These are phyloP conservation scores for Gaertneriomyces semiglobifer DNA, from an alignment of 192 early-diverging fungal genomes.

Conservation along the genomic window DNA sequence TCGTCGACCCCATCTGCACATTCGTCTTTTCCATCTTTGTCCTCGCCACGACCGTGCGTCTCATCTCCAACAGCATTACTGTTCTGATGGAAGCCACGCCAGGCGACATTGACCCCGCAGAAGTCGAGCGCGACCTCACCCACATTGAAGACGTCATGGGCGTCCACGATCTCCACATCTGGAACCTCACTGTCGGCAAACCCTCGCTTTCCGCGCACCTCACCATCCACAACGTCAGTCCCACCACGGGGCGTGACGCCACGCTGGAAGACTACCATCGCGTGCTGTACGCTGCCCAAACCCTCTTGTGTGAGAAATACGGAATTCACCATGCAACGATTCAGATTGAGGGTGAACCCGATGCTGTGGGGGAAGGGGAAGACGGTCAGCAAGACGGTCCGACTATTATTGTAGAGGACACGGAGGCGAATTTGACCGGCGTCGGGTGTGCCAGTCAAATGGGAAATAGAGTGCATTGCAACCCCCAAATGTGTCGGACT, in stretches of 20 bases:
- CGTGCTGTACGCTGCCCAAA: constrained; percentile 41
- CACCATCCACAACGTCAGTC: constrained; percentile 13
- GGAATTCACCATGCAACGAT: constrained; percentile 53
- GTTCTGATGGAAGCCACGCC: constrained; percentile 74
- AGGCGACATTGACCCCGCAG: constrained; percentile 42
- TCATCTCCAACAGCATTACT: constrained; percentile 60
- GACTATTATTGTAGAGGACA: neutral
- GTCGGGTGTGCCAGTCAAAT: neutral
- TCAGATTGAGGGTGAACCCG: constrained; percentile 41
- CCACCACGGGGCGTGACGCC: constrained; percentile 20
- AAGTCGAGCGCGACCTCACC: constrained; percentile 41
- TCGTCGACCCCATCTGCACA: constrained; percentile 78
- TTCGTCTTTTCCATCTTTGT: constrained; percentile 78
- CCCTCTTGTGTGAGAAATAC: constrained; percentile 42
- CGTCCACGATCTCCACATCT: constrained; percentile 61
- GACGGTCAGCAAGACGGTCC: neutral
- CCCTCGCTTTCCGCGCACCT: constrained; percentile 40
- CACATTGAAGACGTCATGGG: constrained; percentile 50
- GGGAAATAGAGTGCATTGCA: constrained; percentile 13
- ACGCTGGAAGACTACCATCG: constrained; percentile 31
- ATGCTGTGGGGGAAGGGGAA: neutral
- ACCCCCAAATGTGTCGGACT: constrained; percentile 26
- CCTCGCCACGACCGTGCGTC: constrained; percentile 61
- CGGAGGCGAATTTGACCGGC: neutral
- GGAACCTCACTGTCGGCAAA: constrained; percentile 57